phyloP scores from a whole-genome alignment of 2,329 filamentous ascomycete species.

The Ceratocystis lukuohia region DNA sequence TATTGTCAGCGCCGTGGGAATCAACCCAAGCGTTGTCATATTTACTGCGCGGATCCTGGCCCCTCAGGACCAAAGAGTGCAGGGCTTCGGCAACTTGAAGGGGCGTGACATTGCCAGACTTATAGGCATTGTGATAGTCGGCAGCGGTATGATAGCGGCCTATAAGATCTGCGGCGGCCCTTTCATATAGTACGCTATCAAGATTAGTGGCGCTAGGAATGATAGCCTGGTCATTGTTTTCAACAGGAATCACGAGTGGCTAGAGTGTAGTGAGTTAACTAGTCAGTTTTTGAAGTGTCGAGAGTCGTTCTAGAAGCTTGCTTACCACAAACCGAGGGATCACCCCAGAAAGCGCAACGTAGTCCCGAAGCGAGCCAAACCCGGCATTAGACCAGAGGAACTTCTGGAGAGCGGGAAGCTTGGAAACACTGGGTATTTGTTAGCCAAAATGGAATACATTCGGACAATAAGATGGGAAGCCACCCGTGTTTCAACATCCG shows the following conservation, averaged over 20 bases:
- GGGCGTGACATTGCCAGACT: slow-evolving; percentile 56
- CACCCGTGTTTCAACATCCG: neutral
- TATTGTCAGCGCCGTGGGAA: slow-evolving; percentile 41
- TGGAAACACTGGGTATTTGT: neutral
- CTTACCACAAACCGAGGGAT: slow-evolving; percentile 17
- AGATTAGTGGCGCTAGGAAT: slow-evolving; percentile 29
- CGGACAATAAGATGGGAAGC: neutral
- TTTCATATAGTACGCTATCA: slow-evolving; percentile 30
- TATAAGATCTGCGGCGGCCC: slow-evolving; percentile 30
- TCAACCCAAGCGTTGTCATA: slow-evolving; percentile 65
- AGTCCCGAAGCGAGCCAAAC: slow-evolving; percentile 17
- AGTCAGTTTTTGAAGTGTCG: neutral
- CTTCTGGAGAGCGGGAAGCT: slow-evolving; percentile 1
- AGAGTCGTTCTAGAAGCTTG: slow-evolving; percentile 17
- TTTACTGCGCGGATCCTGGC: slow-evolving; percentile 38
- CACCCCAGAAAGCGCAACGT: slow-evolving; percentile 6
- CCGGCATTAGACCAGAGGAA: slow-evolving; percentile 19
- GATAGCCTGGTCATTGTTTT: slow-evolving; percentile 25
- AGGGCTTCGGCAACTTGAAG: slow-evolving; percentile 57
- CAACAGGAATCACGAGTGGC: slow-evolving; percentile 45
- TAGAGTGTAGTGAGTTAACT: slow-evolving; percentile 22
- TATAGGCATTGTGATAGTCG: slow-evolving; percentile 68
- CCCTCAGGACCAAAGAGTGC: slow-evolving; percentile 54
- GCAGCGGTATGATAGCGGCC: slow-evolving; percentile 53
- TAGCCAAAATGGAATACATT: neutral